Conservation (phyloP, 116 monocot species). For the Phalaenopsis hybrid region DNA sequence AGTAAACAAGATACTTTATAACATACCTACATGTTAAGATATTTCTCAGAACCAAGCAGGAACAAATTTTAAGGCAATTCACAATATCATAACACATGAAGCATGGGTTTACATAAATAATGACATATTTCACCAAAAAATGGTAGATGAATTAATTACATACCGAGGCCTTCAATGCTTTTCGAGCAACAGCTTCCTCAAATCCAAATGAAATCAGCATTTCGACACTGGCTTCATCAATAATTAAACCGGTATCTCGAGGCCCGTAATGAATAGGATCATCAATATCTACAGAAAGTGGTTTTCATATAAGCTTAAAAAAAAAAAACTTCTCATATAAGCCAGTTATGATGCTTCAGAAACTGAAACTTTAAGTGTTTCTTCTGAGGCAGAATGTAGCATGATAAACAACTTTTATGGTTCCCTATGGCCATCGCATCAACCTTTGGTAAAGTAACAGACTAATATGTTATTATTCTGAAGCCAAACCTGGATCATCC, state of each 20-base stretch:
- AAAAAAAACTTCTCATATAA: background rate
- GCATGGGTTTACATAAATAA: background rate
- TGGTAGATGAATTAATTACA: constrained; percentile 13
- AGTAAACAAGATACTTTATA: background rate
- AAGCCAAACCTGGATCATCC: constrained; percentile 74
- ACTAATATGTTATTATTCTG: background rate
- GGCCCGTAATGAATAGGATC: constrained; percentile 49
- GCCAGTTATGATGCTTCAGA: background rate
- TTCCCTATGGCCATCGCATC: background rate
- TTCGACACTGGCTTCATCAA: constrained; percentile 68
- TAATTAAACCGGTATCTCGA: constrained; percentile 10
- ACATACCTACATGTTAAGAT: background rate
- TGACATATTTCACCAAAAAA: background rate
- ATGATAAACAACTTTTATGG: background rate
- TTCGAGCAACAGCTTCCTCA: constrained; percentile 74
- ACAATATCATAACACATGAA: background rate
- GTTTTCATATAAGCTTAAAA: background rate
- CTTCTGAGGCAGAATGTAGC: background rate
- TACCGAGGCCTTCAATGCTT: constrained; percentile 87
- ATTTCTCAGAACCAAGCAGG: background rate
- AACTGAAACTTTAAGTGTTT: background rate
- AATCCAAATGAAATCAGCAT: constrained; percentile 88
- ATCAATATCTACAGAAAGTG: constrained; percentile 61
- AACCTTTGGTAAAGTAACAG: background rate
- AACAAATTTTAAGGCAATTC: background rate